Evolutionary conservation across 2,329 filamentous ascomycete genomes (phyloP), one percentile per base, ranked within the genome.

Genomic region (Exophiala sp.): DNA sequence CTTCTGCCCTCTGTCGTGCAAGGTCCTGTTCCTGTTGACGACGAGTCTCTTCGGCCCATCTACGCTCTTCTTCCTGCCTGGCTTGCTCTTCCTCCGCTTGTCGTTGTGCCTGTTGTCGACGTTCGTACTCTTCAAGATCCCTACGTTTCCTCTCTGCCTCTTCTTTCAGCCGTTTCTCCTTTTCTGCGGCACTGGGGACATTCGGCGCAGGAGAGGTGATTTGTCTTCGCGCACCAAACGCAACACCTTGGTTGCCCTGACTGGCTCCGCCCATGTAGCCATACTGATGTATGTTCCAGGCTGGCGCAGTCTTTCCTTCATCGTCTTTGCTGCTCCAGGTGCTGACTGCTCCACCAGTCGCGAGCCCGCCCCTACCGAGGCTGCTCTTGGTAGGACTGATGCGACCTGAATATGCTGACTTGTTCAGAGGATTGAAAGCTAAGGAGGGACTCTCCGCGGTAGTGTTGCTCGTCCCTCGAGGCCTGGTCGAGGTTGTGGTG

Each of bases 231-330:
- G 86, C 89, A 52, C 94, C 94, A 71, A 97, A 97, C 9, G 89
- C 84, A 63, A 99, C 90, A 14, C 94, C 94, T 58, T 96, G 84
- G 65, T 95, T 97, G 2, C 90, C 92, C 70, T 99, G 94, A 66
- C 89, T 96, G 21, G 94, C 94, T 45, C 94, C 94, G 54, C 94
- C 94, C 87, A 97, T 94, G 72, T 96, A 99, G 6, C 94, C 91
- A 68, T 99, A 99, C 69, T 99, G 94, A 53, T 91, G 88, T 63
- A 97, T 97, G 68, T 97, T 99, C 94, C 94, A 99, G 1, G 94
- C 94, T 0, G 94, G 94, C 21, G 86, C 80, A 1, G 91, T 96
- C 41, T 79, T 80, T 12, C 82, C 83, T 70, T 96, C 88, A 63
- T 96, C 89, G 51, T 82, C 81, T 70, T 82, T 89, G 69, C 84